A percentile compares a stretch with the other conserved stretches of the same genome.
Conservation (phyloP, 202 grass and related monocot genomes). For the Tripidium arundinaceum region DNA sequence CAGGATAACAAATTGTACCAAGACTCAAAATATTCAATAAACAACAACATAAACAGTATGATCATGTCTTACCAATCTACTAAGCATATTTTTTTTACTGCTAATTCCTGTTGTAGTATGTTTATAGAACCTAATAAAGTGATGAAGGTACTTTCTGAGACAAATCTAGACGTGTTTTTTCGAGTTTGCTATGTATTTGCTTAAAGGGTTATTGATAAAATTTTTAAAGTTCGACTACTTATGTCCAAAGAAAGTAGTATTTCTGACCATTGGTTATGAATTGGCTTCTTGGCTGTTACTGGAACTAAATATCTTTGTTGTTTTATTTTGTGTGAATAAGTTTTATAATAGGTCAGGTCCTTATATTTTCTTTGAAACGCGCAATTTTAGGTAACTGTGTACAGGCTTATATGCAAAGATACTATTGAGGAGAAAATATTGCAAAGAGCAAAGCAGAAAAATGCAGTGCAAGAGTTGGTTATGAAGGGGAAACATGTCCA, state of each 20-base stretch:
- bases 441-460: slow-evolving; percentile 94
- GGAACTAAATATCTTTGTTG: neutral
- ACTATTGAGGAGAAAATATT: slow-evolving; percentile 99
- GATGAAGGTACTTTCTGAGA: neutral
- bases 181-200: neutral
- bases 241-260: no score
- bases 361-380: slow-evolving; percentile 39
- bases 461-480: slow-evolving; percentile 96
- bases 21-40: slow-evolving; percentile 21
- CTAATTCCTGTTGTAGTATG: neutral
- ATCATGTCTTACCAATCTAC: slow-evolving; percentile 68
- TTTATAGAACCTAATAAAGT: neutral
- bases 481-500: slow-evolving; percentile 97
- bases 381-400: slow-evolving; percentile 80
- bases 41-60: slow-evolving; percentile 22
- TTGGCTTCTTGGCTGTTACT: neutral
- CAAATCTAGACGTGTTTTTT: neutral
- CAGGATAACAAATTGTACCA: neutral
- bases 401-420: slow-evolving; percentile 99
- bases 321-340: neutral
- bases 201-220: neutral
- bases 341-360: slow-evolving; percentile 15
- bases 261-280: neutral
- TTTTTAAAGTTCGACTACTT: neutral
- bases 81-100: no score